A percentile compares a stretch with the other conserved stretches of the same genome.
Conservation (phyloP, 2,329 filamentous ascomycete species). For the Trichoderma atrobrunneum region DNA sequence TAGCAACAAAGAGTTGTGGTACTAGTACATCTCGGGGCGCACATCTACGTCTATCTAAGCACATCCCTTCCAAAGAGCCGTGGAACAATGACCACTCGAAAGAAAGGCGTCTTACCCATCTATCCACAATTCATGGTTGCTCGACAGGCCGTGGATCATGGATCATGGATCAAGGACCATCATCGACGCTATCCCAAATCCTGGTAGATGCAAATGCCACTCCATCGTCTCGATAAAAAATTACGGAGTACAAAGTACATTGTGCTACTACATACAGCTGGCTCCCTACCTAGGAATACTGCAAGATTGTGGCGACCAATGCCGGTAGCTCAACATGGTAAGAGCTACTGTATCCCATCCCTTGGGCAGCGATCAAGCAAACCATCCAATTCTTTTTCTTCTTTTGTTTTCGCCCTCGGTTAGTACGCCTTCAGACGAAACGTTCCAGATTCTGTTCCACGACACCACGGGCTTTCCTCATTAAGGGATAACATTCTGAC, state of each 20-base stretch:
- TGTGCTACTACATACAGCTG: not conserved
- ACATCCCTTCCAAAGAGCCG: not conserved
- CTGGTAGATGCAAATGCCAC: not conserved
- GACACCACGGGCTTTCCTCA: not conserved
- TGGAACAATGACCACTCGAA: not conserved
- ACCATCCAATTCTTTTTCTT: not conserved
- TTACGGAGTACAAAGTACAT: not conserved
- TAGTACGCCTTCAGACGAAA: not conserved
- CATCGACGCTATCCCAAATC: constrained; percentile 9
- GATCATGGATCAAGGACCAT: constrained; percentile 4
- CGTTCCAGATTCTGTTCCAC: not conserved
- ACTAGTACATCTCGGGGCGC: not conserved
- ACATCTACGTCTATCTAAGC: not conserved
- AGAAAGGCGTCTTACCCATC: not conserved
- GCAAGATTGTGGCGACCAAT: constrained; percentile 9
- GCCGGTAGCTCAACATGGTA: constrained; percentile 15
- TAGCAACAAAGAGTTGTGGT: not conserved
- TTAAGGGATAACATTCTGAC: too few species aligned
- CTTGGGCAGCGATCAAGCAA: constrained; percentile 10
- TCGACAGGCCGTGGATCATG: not conserved
- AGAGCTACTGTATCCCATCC: not conserved
- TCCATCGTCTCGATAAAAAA: not conserved
- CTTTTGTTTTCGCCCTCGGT: not conserved
- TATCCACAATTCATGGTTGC: not conserved
- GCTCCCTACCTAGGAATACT: not conserved